These are phyloP conservation scores for Calamus simplicifolius DNA, from an alignment of 176 grass and related monocot species.

Conservation along the genomic window DNA sequence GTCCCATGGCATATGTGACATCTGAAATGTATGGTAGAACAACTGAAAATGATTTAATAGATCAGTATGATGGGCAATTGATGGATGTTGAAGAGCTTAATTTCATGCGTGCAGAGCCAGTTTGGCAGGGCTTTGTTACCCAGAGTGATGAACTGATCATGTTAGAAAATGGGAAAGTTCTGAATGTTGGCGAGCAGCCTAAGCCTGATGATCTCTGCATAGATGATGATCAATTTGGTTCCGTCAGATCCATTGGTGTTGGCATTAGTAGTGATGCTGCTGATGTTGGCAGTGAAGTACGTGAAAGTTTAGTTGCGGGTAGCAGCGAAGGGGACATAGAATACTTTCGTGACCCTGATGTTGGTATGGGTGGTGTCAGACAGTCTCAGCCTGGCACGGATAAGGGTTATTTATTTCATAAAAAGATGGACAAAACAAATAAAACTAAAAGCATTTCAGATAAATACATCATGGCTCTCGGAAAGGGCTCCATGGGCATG, in stretches of 20 bases:
- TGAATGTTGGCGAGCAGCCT: conserved; percentile 37
- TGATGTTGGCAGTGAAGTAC: conserved; percentile 95
- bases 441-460: conserved; percentile 33
- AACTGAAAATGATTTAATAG: conserved; percentile 70
- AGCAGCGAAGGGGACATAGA: conserved; percentile 95
- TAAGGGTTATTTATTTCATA: conserved; percentile 16
- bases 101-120: conserved; percentile 92
- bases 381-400: conserved; percentile 39
- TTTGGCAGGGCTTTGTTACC: conserved; percentile 94
- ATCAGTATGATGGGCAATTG: conserved; percentile 80
- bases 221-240: conserved; percentile 98
- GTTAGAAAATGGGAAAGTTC: conserved; percentile 66
- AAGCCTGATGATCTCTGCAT: conserved; percentile 74
- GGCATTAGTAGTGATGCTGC: conserved; percentile 92
- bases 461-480: conserved; percentile 24
- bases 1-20: conserved; percentile 32
- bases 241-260: conserved; percentile 96
- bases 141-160: conserved; percentile 78
- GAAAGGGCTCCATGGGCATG: conserved; percentile 31
- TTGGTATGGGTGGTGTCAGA: conserved; percentile 46
- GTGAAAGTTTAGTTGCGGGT: conserved; percentile 91
- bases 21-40: conserved; percentile 19
- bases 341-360: conserved; percentile 57
- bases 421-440: conserved; percentile 33
- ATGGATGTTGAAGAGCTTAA: conserved; percentile 87